Conservation (phyloP, 495 filamentous ascomycete species). For the Penicillium riverlandense region DNA sequence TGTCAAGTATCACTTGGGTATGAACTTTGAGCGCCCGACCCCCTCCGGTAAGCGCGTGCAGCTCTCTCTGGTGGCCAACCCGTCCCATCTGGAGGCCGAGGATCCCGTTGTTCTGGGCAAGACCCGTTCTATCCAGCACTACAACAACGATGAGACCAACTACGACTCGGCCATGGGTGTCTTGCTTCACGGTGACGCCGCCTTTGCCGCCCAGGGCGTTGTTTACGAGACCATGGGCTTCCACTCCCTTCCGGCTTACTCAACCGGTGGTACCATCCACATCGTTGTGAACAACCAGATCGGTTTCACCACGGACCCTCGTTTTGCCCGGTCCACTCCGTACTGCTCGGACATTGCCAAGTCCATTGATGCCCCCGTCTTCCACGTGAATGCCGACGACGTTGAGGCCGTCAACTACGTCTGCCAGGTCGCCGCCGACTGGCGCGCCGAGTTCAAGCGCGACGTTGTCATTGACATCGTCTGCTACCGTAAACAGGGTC, state of each 20-base stretch:
- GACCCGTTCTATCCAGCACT: constrained; percentile 96
- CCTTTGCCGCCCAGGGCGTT: constrained; percentile 91
- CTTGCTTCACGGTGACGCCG: constrained; percentile 91
- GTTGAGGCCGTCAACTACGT: constrained; percentile 98
- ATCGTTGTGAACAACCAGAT: constrained; percentile 99
- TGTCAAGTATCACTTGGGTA: constrained; percentile 98
- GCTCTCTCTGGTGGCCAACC: constrained; percentile 95
- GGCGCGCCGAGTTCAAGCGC: constrained; percentile 94
- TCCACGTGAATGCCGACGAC: constrained; percentile 98
- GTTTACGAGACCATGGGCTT: constrained; percentile 99
- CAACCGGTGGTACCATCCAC: constrained; percentile 95
- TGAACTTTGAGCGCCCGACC: constrained; percentile 99
- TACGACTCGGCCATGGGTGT: constrained; percentile 91
- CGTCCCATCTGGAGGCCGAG: constrained; percentile 96
- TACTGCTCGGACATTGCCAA: constrained; percentile 99
- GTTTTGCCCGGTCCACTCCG: constrained; percentile 91
- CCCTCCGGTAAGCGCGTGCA: constrained; percentile 98
- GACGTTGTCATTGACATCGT: constrained; percentile 97
- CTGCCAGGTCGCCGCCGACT: constrained; percentile 92
- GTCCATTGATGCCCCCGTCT: constrained; percentile 94
- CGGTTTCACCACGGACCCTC: constrained; percentile 98
- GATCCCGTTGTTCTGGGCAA: constrained; percentile 97
- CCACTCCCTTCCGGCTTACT: constrained; percentile 89
- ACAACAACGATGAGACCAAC: constrained; percentile 89
- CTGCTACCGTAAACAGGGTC: constrained; percentile 97